Evolutionary conservation across 2,329 filamentous ascomycete species (phyloP).

Genomic region (Nigrospora oryzae): DNA sequence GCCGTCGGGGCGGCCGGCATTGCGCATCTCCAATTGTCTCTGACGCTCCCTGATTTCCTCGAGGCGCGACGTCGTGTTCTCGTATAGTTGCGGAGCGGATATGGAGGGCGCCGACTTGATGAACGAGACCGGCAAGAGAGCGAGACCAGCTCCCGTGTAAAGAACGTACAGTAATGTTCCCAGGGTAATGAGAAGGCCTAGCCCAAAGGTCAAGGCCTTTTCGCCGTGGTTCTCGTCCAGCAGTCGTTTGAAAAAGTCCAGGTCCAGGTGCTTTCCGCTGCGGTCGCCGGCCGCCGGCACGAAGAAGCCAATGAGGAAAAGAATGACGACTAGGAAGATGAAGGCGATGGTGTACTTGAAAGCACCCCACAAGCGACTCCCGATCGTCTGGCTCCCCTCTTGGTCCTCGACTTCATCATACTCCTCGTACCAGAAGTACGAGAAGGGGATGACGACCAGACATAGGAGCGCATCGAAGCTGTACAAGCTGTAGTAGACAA

Average conservation of each 20-base stretch:
- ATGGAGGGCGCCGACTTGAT: conserved; percentile 88
- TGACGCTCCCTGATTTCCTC: conserved; percentile 87
- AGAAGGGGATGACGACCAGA: conserved; percentile 82
- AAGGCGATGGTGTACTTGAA: conserved; percentile 88
- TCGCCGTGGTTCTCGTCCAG: conserved; percentile 84
- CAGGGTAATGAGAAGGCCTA: conserved; percentile 81
- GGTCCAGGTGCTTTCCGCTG: conserved; percentile 60
- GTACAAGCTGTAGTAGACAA: conserved; percentile 91
- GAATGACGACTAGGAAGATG: conserved; percentile 65
- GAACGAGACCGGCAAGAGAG: conserved; percentile 78
- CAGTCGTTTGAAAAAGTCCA: conserved; percentile 87
- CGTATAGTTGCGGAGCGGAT: conserved; percentile 70
- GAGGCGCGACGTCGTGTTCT: conserved; percentile 70
- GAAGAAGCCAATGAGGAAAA: conserved; percentile 93
- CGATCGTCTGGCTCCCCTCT: conserved; percentile 63
- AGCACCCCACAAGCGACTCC: conserved; percentile 69
- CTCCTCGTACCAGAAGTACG: conserved; percentile 98
- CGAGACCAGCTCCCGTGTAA: conserved; percentile 84
- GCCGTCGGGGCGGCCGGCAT: conserved; percentile 63
- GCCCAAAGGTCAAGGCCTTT: conserved; percentile 80
- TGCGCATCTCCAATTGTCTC: conserved; percentile 81
- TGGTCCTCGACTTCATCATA: conserved; percentile 87
- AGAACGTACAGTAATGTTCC: conserved; percentile 80
- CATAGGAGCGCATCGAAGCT: conserved; percentile 86
- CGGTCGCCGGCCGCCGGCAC: conserved; percentile 68